Conservation (phyloP, 495 filamentous ascomycete genomes). For the Hypoxylon perforatum region DNA sequence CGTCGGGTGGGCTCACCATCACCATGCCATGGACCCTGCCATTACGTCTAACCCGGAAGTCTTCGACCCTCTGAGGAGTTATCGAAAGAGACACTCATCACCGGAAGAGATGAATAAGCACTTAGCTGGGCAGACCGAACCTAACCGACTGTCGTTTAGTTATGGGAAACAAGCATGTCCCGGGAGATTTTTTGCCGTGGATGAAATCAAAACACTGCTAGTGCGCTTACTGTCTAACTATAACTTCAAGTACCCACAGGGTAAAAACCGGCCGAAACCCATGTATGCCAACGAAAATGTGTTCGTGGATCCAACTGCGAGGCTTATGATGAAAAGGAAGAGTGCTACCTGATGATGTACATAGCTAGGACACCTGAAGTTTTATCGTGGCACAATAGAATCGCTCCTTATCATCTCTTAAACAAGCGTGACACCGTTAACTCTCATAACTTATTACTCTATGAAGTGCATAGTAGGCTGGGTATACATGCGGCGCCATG, state of each 20-base stretch:
- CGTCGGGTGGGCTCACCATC: neutral
- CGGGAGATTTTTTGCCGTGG: slow-evolving; percentile 54
- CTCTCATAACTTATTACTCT: too few relatives aligned
- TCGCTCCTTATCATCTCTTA: too few relatives aligned
- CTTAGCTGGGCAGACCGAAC: slow-evolving; percentile 42
- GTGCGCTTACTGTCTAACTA: slow-evolving; percentile 57
- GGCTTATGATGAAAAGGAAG: neutral
- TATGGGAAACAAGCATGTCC: slow-evolving; percentile 52
- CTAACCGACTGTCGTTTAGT: slow-evolving; percentile 48
- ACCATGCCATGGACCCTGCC: neutral
- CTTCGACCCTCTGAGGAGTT: slow-evolving; percentile 59
- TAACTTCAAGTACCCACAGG: slow-evolving; percentile 52
- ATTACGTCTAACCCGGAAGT: slow-evolving; percentile 39
- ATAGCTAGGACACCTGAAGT: too few relatives aligned
- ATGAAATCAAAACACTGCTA: slow-evolving; percentile 53
- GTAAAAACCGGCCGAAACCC: neutral
- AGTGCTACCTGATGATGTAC: too few relatives aligned
- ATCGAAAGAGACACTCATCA: slow-evolving; percentile 27
- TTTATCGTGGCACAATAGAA: too few relatives aligned
- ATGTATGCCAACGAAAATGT: slow-evolving; percentile 20
- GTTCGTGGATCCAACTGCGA: slow-evolving; percentile 24
- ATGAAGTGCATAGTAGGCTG: too few relatives aligned
- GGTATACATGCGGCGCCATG: too few relatives aligned
- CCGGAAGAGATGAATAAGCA: slow-evolving; percentile 36
- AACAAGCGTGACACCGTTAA: too few relatives aligned